These are phyloP conservation scores for Takashimella tepidaria DNA, from an alignment of 1,284 basidiomycete species.

Conservation along the genomic window DNA sequence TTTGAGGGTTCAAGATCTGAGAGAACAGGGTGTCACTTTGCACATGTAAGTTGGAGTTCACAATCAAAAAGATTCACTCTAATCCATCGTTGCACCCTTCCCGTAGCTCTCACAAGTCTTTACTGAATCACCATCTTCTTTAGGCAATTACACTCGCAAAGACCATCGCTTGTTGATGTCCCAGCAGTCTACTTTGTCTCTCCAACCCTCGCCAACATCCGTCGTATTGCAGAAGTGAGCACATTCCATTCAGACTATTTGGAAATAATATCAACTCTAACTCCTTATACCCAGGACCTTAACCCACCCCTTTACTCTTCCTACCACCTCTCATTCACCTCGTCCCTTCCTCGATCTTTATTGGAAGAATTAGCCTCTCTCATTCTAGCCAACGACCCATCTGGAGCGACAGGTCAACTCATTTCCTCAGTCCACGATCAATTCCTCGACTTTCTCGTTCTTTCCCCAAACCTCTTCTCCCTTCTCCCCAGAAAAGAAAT, in stretches of 20 bases:
- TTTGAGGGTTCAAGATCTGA: slow-evolving; percentile 88
- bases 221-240: slow-evolving; percentile 76
- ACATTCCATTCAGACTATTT: not conserved
- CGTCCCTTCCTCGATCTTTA: slow-evolving; percentile 76
- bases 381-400: slow-evolving; percentile 65
- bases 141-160: slow-evolving; percentile 83
- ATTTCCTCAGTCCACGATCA: slow-evolving; percentile 83
- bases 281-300: slow-evolving; percentile 51
- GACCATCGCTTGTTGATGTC: slow-evolving; percentile 89
- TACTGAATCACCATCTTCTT: too few species aligned
- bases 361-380: slow-evolving; percentile 90
- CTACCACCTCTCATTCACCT: slow-evolving; percentile 93
- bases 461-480: slow-evolving; percentile 91
- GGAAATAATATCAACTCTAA: not conserved
- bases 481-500: slow-evolving; percentile 57
- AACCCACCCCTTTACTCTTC: slow-evolving; percentile 85
- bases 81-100: not conserved
- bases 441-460: slow-evolving; percentile 93
- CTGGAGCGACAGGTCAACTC: slow-evolving; percentile 67
- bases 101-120: too few species aligned
- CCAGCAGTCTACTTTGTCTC: slow-evolving; percentile 97
- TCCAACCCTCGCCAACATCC: slow-evolving; percentile 80
- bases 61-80: not conserved
- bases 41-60: slow-evolving; percentile 68
- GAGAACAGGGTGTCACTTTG: slow-evolving; percentile 93